These are phyloP conservation scores for Priceomyces castillae DNA, from an alignment of 805 yeast species.

Conservation along the genomic window DNA sequence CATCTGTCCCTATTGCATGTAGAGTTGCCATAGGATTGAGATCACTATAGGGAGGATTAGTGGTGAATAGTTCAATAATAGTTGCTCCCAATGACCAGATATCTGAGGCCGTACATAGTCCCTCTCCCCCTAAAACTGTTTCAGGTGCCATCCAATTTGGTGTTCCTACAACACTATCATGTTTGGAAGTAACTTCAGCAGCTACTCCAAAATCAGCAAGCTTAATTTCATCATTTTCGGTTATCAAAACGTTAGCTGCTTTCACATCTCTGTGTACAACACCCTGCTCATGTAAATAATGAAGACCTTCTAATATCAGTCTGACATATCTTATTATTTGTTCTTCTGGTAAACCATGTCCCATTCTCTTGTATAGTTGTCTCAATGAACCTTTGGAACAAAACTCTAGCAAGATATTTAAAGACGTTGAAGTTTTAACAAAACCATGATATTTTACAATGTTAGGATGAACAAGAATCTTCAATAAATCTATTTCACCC, in stretches of 20 bases:
- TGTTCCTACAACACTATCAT: slow-evolving; percentile 65
- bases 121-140: slow-evolving; percentile 72
- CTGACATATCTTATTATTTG: slow-evolving; percentile 48
- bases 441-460: slow-evolving; percentile 70
- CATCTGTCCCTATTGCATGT: slow-evolving; percentile 79
- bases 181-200: slow-evolving; percentile 47
- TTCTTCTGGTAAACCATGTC: slow-evolving; percentile 54
- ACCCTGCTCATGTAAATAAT: slow-evolving; percentile 65
- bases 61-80: slow-evolving; percentile 79
- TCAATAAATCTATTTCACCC: slow-evolving; percentile 69
- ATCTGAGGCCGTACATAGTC: slow-evolving; percentile 86
- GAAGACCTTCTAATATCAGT: slow-evolving; percentile 60
- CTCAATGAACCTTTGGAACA: slow-evolving; percentile 64
- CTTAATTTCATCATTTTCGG: slow-evolving; percentile 65
- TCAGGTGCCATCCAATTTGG: slow-evolving; percentile 99
- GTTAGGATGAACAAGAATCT: slow-evolving; percentile 61
- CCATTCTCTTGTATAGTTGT: slow-evolving; percentile 45
- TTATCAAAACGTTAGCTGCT: slow-evolving; percentile 83
- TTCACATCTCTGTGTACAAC: slow-evolving; percentile 86
- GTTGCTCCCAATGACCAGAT: slow-evolving; percentile 97
- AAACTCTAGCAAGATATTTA: slow-evolving; percentile 63
- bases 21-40: slow-evolving; percentile 74
- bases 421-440: slow-evolving; percentile 49
- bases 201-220: slow-evolving; percentile 97
- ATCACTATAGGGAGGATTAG: slow-evolving; percentile 82